Evolutionary conservation across 768 basidiomycete species (phyloP), one percentile per base, ranked within the genome.

Genomic region (Omphalotus guepiniiformis): DNA sequence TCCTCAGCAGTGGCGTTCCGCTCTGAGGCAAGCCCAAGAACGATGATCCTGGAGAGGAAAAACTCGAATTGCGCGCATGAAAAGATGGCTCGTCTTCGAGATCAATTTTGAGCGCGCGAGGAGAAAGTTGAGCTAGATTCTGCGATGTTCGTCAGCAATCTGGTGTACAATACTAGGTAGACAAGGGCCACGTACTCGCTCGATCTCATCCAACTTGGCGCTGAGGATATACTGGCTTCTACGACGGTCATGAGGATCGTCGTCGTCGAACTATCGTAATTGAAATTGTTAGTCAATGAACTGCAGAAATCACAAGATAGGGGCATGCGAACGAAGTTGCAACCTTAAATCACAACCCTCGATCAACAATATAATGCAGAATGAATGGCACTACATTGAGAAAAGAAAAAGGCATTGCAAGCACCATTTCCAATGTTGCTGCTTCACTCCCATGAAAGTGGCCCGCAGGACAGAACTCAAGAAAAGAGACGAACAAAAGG

Each of bases 121-220:
- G 85, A 26, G 85, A 86, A 42, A 86, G 77, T 50, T 82, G 80
- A 12, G 76, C 80, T 57, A 87, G 70, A 44, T 76, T 76, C 82
- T 85, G 28, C 8, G 16, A 49, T 40, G 60, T n/a, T n/a, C n/a
- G n/a, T n/a, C n/a, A n/a, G 47, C 61, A 53, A 53, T 58, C 55
- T 56, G 22, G 18, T 18, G 6, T 2, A 6, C 7, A 34, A 49
- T 38, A 35, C 32, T 30, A 22, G 19, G 25, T 9, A 22, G 6
- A 41, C 32, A 16, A 54, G 34, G 56, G 56, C 6, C 51, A 71
- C 55, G 25, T 39, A 75, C 87, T 72, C 75, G 76, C 59, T 92
- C 88, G 39, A 92, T 85, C 63, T 85, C 84, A 58, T 92, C 89
- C 19, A 92, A 66, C 60, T 85, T 78, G 15, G 82, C 80, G 54